Conservation (phyloP, 345 rosid species). For the Tarenaya hassleriana region DNA sequence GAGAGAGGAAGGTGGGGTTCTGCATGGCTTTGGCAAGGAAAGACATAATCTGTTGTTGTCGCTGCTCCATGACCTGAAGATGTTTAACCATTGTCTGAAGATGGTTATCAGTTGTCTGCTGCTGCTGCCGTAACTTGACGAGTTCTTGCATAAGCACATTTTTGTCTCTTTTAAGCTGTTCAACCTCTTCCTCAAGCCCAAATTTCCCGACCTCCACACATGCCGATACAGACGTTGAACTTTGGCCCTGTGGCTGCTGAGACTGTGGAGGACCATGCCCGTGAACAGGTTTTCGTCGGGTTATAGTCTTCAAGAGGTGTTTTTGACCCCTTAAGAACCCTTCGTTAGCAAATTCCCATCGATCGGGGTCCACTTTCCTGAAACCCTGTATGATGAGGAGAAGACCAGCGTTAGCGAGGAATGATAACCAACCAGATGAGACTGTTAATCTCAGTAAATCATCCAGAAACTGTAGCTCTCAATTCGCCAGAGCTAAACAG, state of each 20-base stretch:
- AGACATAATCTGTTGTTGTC: slow-evolving; percentile 57
- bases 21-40: slow-evolving; percentile 50
- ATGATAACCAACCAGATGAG: no score
- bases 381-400: no score
- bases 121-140: slow-evolving; percentile 52
- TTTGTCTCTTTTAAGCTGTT: slow-evolving; percentile 53
- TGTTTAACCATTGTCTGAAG: slow-evolving; percentile 43
- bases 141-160: slow-evolving; percentile 56
- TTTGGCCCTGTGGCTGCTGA: no score
- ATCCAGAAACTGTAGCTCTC: no score
- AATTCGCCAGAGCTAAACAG: no score
- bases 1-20: slow-evolving; percentile 44
- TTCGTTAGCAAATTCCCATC: no score
- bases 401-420: no score
- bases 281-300: slow-evolving; percentile 39
- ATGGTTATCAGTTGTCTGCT: slow-evolving; percentile 44
- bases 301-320: slow-evolving; percentile 37
- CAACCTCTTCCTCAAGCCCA: slow-evolving; percentile 54
- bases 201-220: slow-evolving; percentile 56
- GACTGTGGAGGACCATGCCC: no score
- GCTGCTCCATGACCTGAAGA: slow-evolving; percentile 50
- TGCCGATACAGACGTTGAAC: slow-evolving; percentile 27
- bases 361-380: slow-evolving; percentile 49
- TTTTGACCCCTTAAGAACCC: no score
- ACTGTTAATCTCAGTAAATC: no score